These are phyloP conservation scores for Austropuccinia psidii DNA, from an alignment of 1,284 basidiomycete species.

Conservation along the genomic window DNA sequence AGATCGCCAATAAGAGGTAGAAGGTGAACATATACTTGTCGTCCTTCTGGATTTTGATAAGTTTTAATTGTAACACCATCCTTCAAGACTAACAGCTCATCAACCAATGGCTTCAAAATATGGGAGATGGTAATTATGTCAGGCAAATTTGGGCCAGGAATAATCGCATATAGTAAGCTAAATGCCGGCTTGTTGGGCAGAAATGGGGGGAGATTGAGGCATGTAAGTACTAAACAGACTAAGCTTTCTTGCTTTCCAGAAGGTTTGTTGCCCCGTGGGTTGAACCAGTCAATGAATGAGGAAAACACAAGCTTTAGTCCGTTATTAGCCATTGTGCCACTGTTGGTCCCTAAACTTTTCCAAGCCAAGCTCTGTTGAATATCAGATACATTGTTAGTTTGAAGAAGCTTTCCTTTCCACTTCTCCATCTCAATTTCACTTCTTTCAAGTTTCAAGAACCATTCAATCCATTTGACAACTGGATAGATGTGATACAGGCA, in stretches of 20 bases:
- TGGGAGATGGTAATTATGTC: background rate
- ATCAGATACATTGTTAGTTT: too few relatives aligned
- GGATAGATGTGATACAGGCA: too few relatives aligned
- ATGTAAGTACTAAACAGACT: background rate
- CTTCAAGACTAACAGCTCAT: background rate
- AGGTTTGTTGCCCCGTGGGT: constrained; percentile 16
- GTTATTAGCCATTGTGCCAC: too few relatives aligned
- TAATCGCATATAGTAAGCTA: background rate
- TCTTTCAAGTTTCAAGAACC: too few relatives aligned
- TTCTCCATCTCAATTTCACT: too few relatives aligned
- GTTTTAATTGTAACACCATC: background rate
- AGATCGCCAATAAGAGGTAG: constrained; percentile 2
- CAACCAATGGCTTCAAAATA: background rate
- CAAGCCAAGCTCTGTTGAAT: background rate
- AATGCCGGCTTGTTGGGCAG: background rate
- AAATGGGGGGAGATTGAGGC: constrained; percentile 13
- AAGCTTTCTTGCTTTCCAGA: background rate
- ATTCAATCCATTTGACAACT: too few relatives aligned
- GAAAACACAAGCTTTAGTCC: constrained; percentile 3
- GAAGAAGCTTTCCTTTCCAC: too few relatives aligned
- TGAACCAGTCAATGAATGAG: constrained; percentile 24
- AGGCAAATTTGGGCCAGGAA: constrained; percentile 1
- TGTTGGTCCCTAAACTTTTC: background rate
- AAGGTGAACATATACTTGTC: background rate
- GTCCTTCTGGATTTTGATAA: background rate